These are phyloP conservation scores for Paracoccidioides lutzii DNA, from an alignment of 2,329 filamentous ascomycete genomes.

Conservation along the genomic window DNA sequence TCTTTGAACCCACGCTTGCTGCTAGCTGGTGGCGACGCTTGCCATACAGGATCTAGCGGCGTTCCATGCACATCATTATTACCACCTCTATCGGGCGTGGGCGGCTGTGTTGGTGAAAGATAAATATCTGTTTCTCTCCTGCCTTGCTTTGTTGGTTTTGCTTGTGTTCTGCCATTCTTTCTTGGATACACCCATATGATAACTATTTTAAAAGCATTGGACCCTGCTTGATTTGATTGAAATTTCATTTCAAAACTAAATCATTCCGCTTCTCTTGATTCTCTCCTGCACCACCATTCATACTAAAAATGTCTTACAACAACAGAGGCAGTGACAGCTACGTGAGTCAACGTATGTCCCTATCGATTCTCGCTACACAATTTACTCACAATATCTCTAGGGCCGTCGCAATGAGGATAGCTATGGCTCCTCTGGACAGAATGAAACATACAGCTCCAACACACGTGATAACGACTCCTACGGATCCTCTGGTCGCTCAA, in stretches of 20 bases:
- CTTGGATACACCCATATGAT: not conserved
- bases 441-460: not conserved
- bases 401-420: not conserved
- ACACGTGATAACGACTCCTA: not conserved
- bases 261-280: not conserved
- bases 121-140: not conserved
- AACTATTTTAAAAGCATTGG: not conserved
- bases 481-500: not conserved
- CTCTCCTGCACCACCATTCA: not conserved
- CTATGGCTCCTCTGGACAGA: not conserved
- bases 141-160: not conserved
- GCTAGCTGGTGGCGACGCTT: not conserved
- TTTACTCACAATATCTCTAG: not conserved
- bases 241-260: not conserved
- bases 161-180: not conserved
- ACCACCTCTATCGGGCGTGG: not conserved
- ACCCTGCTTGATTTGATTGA: not conserved
- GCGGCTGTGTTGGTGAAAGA: not conserved
- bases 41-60: not conserved
- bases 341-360: not conserved
- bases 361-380: not conserved
- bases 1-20: not conserved
- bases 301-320: conserved; percentile 1
- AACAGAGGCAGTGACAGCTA: not conserved
- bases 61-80: not conserved